These are phyloP conservation scores for Alternaria tenuissima DNA, from an alignment of 2,329 filamentous ascomycete species.

Conservation along the genomic window DNA sequence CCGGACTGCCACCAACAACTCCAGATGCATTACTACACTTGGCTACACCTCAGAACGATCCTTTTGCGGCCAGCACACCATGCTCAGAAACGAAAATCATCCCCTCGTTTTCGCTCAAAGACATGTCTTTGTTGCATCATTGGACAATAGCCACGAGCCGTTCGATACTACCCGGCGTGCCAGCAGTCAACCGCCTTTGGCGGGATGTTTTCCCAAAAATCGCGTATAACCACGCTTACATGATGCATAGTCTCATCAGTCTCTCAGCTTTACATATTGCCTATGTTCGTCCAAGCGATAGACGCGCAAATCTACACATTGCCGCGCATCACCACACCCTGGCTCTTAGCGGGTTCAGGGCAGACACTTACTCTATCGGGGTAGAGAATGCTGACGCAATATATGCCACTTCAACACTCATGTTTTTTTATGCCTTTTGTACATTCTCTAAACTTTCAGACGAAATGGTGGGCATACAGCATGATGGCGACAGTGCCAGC, in stretches of 20 bases:
- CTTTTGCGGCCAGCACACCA: slow-evolving; percentile 3
- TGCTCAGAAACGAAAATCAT: not conserved
- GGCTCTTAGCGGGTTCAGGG: slow-evolving; percentile 23
- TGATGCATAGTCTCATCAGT: slow-evolving; percentile 30
- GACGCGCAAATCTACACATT: not conserved
- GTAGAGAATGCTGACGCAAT: slow-evolving; percentile 21
- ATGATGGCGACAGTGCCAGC: not conserved
- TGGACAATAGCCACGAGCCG: slow-evolving; percentile 26
- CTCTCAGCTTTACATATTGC: slow-evolving; percentile 27
- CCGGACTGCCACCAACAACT: not conserved
- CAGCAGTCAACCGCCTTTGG: slow-evolving; percentile 18
- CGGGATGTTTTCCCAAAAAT: slow-evolving; percentile 22
- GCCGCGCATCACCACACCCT: slow-evolving; percentile 22
- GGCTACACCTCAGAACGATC: not conserved
- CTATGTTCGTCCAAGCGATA: slow-evolving; percentile 17
- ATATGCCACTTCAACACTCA: slow-evolving; percentile 21
- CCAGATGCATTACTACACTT: slow-evolving; percentile 2
- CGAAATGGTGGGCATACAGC: not conserved
- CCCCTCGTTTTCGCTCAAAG: slow-evolving; percentile 18
- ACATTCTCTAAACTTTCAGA: slow-evolving; percentile 27
- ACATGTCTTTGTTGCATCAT: slow-evolving; percentile 30
- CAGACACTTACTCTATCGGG: slow-evolving; percentile 11
- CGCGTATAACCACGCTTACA: slow-evolving; percentile 20
- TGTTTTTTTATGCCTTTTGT: slow-evolving; percentile 29
- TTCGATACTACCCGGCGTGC: slow-evolving; percentile 15